phyloP scores from a whole-genome alignment of 2,329 filamentous ascomycete genomes.

The Drechslerella coelobrocha region DNA sequence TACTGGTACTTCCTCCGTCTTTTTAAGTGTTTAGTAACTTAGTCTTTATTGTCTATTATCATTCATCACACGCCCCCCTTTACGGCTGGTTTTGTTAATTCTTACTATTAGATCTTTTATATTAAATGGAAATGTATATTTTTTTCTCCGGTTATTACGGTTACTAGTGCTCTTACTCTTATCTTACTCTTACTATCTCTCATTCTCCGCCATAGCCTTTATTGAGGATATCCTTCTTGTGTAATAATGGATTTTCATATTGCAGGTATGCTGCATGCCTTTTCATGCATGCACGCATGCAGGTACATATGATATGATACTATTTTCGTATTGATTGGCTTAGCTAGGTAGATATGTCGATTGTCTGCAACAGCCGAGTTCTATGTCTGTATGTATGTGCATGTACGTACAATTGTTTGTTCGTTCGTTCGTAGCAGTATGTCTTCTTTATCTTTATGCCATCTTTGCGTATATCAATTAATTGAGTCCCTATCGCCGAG shows the following conservation, averaged over 20 bases:
- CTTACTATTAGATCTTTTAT: not conserved
- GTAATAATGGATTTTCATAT: not conserved
- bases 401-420: too few relatives aligned
- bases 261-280: not conserved
- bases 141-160: too few relatives aligned
- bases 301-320: not conserved
- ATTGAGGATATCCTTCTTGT: too few relatives aligned
- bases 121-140: too few relatives aligned
- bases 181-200: too few relatives aligned
- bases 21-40: conserved; percentile 40
- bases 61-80: conserved; percentile 19
- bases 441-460: too few relatives aligned
- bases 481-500: too few relatives aligned
- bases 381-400: not conserved
- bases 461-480: too few relatives aligned
- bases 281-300: not conserved
- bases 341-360: not conserved
- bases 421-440: too few relatives aligned
- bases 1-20: not conserved
- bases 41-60: conserved; percentile 29
- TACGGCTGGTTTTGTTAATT: conserved; percentile 2
- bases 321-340: too few relatives aligned
- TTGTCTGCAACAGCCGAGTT: not conserved
- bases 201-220: too few relatives aligned
- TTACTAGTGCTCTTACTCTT: too few relatives aligned